A percentile compares a stretch with the other conserved stretches of the same genome.
Conservation (phyloP, 192 early-diverging fungal genomes). For the Linderina pennispora region DNA sequence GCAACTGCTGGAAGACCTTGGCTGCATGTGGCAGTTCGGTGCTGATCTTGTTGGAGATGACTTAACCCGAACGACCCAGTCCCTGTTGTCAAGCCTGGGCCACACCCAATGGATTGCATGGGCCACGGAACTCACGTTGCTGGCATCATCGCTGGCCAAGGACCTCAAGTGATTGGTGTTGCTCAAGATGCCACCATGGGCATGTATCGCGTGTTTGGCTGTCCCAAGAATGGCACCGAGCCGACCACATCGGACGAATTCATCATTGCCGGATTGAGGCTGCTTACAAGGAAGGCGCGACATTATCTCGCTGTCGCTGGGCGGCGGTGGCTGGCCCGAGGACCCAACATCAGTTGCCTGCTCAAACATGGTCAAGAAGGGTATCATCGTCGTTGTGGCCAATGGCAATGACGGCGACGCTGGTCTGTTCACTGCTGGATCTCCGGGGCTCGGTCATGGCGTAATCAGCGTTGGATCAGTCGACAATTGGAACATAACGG, state of each 20-base stretch:
- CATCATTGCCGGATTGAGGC: constrained; percentile 56
- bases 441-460: constrained; percentile 47
- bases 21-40: constrained; percentile 54
- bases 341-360: constrained; percentile 47
- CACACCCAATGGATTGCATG: constrained; percentile 46
- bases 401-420: constrained; percentile 69
- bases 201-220: constrained; percentile 60
- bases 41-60: constrained; percentile 60
- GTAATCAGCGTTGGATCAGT: constrained; percentile 58
- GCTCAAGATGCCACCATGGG: constrained; percentile 59
- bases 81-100: constrained; percentile 47
- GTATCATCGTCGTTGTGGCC: constrained; percentile 58
- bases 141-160: constrained; percentile 50
- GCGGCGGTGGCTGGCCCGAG: constrained; percentile 51
- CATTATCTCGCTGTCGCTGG: constrained; percentile 63
- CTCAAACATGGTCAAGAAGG: constrained; percentile 36
- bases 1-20: constrained; percentile 56
- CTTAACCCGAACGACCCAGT: neutral
- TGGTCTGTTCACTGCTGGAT: constrained; percentile 49
- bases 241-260: constrained; percentile 44
- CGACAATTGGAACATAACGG: constrained; percentile 43
- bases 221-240: constrained; percentile 23
- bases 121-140: constrained; percentile 69
- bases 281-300: constrained; percentile 43
- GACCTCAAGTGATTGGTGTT: constrained; percentile 50